phyloP scores from a whole-genome alignment of 2,329 filamentous ascomycete species.

The Aspergillus hortae region DNA sequence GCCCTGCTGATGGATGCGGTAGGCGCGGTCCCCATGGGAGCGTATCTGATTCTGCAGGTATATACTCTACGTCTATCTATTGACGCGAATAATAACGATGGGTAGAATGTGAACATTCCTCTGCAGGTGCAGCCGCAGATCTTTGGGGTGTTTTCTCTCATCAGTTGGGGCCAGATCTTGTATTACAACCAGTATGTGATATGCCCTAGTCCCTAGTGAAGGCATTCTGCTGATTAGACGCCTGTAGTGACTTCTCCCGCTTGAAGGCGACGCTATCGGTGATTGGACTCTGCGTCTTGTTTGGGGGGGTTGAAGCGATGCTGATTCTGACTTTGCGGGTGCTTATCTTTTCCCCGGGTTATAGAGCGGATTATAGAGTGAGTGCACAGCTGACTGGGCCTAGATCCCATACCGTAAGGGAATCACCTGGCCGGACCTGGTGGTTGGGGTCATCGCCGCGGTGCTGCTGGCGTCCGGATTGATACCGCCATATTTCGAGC shows the following conservation, averaged over 20 bases:
- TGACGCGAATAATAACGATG: neutral
- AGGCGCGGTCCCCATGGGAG: constrained; percentile 49
- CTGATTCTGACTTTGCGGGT: constrained; percentile 56
- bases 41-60: constrained; percentile 51
- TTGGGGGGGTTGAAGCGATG: constrained; percentile 54
- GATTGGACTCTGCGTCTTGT: constrained; percentile 39
- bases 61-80: too few species aligned
- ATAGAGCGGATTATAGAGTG: too few species aligned
- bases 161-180: constrained; percentile 52
- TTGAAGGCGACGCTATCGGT: constrained; percentile 47
- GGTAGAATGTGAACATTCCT: constrained; percentile 52
- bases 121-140: constrained; percentile 55
- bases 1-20: neutral
- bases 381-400: neutral
- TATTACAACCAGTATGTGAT: constrained; percentile 47
- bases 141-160: constrained; percentile 48
- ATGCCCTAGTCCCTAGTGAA: neutral
- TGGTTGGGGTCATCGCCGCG: constrained; percentile 57
- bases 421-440: constrained; percentile 51
- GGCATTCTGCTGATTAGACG: constrained; percentile 6
- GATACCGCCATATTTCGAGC: constrained; percentile 59
- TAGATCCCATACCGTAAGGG: constrained; percentile 55
- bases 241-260: constrained; percentile 32
- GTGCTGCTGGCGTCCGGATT: constrained; percentile 56
- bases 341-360: too few species aligned